Conservation (phyloP, 139 green algal genomes). For the Bryopsis sp. region DNA sequence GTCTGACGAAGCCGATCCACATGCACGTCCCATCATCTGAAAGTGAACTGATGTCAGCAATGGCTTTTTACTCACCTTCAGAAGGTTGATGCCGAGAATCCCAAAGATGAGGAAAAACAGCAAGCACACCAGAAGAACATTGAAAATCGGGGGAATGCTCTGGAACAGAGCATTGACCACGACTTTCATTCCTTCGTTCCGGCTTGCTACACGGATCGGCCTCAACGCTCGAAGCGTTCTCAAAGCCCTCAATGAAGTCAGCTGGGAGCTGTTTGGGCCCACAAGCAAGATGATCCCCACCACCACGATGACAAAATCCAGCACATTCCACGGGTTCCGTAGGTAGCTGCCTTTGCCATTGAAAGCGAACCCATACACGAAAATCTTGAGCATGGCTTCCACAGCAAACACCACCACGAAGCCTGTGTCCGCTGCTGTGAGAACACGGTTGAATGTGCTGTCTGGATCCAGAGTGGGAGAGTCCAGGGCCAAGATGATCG, state of each 20-base stretch:
- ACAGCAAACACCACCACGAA: conserved; percentile 47
- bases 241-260: conserved; percentile 37
- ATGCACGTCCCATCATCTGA: no score
- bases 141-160: conserved; percentile 42
- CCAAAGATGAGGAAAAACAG: conserved; percentile 67
- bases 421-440: conserved; percentile 31
- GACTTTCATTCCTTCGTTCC: conserved; percentile 47
- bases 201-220: conserved; percentile 43
- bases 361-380: conserved; percentile 44
- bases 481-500: conserved; percentile 47
- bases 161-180: conserved; percentile 51
- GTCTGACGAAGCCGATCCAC: no score
- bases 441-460: conserved; percentile 20
- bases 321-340: conserved; percentile 44
- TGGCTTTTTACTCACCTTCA: conserved; percentile 24
- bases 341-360: conserved; percentile 48
- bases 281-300: conserved; percentile 26
- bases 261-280: conserved; percentile 12
- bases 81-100: conserved; percentile 52
- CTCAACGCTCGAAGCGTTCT: conserved; percentile 46
- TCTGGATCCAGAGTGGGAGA: conserved; percentile 29
- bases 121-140: conserved; percentile 52
- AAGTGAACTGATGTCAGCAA: background rate
- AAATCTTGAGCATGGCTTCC: conserved; percentile 56
- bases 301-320: conserved; percentile 43